Evolutionary conservation across 2,329 filamentous ascomycete species (phyloP), one percentile per base, ranked within the genome.

Genomic region (Pezicula carpinea): DNA sequence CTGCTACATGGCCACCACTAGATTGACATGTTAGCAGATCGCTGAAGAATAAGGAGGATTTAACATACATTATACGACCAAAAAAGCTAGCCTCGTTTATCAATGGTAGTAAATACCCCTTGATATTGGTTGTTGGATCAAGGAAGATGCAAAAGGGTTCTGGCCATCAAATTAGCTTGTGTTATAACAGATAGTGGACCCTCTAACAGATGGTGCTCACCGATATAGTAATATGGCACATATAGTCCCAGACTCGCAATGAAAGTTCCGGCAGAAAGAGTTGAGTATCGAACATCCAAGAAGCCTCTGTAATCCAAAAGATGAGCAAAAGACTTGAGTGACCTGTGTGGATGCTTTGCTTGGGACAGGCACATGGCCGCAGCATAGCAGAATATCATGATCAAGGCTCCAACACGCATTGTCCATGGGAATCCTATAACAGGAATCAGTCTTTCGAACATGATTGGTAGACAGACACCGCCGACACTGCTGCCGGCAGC

Each of bases 231-330:
- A 39, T 47, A 50, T 10, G 48, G 48, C 6, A 36, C 22, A 21
- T 41, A 47, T 21, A 50, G 32, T 26, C 48, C 48, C 6, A 47
- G 33, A 17, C 36, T 29, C 1, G 80, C 64, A 17, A 70, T 66
- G 1, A 76, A 51, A 47, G 81, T 63, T 6, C 57, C 68, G 31
- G 66, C 59, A 60, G 67, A 66, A 56, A 74, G 57, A 49, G 71
- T 51, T 54, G 69, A 70, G 26, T 60, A 69, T 3, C 59, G 56
- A 4, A 59, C 4, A 46, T 69, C 66, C 6, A 26, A 48, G 33
- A 68, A 65, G 3, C 64, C 62, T 17, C 50, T 43, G 17, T 60
- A 15, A 41, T 64, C 62, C 4, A 61, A 57, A 5, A 32, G 18
- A 19, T 47, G 41, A 21, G 18, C 35, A 31, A 54, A 43, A 14